Evolutionary conservation across 2,329 filamentous ascomycete species (phyloP).

Genomic region (Talaromyces sp.): DNA sequence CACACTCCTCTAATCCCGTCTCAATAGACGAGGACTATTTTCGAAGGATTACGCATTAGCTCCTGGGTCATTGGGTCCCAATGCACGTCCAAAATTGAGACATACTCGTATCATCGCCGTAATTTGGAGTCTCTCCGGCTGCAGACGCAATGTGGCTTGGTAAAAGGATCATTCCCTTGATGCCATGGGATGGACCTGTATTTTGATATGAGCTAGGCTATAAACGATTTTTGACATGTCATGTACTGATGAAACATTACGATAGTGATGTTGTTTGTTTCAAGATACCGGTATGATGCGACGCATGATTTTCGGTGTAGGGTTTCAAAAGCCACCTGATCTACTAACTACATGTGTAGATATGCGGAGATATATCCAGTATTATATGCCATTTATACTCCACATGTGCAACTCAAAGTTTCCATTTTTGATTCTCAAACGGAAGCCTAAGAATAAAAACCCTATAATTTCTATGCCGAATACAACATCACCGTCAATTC

Average conservation of each 20-base stretch:
- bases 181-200: not conserved
- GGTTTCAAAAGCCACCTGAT: not conserved
- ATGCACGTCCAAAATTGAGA: not conserved
- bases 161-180: not conserved
- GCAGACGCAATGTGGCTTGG: not conserved
- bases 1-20: not conserved
- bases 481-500: not conserved
- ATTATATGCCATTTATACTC: not conserved
- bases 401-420: not conserved
- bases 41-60: not conserved
- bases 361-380: not conserved
- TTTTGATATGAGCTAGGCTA: not conserved
- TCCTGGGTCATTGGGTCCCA: not conserved
- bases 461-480: not conserved
- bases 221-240: not conserved
- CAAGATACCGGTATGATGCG: not conserved
- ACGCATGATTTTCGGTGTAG: not conserved
- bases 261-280: not conserved
- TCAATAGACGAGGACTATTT: not conserved
- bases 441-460: not conserved
- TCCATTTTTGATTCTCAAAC: not conserved
- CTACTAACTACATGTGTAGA: not conserved
- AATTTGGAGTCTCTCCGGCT: not conserved
- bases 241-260: not conserved
- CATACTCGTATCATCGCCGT: not conserved